Conservation (phyloP, 1,284 basidiomycete genomes). For the Chalciporus sp. region DNA sequence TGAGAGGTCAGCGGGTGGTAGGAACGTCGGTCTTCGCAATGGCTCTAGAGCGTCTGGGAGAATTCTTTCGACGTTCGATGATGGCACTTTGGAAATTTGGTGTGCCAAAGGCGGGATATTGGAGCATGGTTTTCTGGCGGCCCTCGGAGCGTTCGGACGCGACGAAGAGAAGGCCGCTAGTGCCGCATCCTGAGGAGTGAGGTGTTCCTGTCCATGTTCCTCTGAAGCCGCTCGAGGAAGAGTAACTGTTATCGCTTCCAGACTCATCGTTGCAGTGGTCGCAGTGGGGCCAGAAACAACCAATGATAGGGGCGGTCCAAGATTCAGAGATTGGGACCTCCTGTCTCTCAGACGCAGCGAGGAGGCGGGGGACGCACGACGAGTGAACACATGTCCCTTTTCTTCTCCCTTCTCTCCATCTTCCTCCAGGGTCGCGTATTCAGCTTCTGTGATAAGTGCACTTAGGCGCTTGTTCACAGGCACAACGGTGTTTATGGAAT, state of each 20-base stretch:
- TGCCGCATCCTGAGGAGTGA: conserved; percentile 19
- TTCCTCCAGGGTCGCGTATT: conserved; percentile 56
- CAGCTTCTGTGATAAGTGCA: conserved; percentile 64
- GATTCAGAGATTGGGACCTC: conserved; percentile 63
- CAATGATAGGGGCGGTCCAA: conserved; percentile 39
- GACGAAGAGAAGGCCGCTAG: conserved; percentile 23
- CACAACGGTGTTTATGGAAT: conserved; percentile 69
- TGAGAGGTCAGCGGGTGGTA: conserved; percentile 16
- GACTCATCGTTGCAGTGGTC: conserved; percentile 34
- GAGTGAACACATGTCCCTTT: conserved; percentile 23
- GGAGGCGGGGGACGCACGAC: conserved; percentile 27
- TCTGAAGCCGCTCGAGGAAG: conserved; percentile 34
- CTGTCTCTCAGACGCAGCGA: conserved; percentile 49
- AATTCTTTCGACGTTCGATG: conserved; percentile 27
- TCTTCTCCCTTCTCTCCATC: conserved; percentile 41
- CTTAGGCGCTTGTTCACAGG: conserved; percentile 65
- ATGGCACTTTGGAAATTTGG: conserved; percentile 6
- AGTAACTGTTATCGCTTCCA: conserved; percentile 34
- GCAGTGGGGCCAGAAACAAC: conserved; percentile 29
- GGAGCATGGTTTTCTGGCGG: conserved; percentile 15
- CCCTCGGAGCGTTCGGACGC: conserved; percentile 16
- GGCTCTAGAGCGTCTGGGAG: conserved; percentile 36
- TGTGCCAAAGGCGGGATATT: conserved; percentile 17
- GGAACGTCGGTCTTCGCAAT: conserved; percentile 28
- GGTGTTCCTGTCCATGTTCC: conserved; percentile 28